These are phyloP conservation scores for Fonsecaea pugnacius DNA, from an alignment of 2,329 filamentous ascomycete genomes.

Conservation along the genomic window DNA sequence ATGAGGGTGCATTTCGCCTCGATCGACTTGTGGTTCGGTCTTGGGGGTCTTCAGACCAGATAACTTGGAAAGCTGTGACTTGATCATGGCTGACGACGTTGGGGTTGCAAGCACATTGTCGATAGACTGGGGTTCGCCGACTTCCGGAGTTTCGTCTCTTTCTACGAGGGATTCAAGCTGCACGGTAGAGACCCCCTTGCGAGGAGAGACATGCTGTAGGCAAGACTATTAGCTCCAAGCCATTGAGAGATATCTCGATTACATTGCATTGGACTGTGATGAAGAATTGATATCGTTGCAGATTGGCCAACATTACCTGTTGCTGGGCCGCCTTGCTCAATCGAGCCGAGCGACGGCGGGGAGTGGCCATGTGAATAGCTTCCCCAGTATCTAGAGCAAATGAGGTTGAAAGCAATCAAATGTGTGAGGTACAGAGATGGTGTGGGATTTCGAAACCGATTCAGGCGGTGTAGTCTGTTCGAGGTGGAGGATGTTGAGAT, in stretches of 20 bases:
- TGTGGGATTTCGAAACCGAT: neutral
- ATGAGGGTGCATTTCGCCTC: slow-evolving; percentile 89
- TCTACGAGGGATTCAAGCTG: slow-evolving; percentile 54
- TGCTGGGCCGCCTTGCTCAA: slow-evolving; percentile 33
- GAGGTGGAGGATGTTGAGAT: slow-evolving; percentile 9
- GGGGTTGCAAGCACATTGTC: slow-evolving; percentile 43
- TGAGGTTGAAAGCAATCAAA: neutral
- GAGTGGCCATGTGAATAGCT: slow-evolving; percentile 26
- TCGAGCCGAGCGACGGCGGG: slow-evolving; percentile 35
- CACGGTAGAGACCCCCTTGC: slow-evolving; percentile 35
- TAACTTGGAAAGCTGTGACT: slow-evolving; percentile 43
- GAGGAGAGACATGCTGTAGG: slow-evolving; percentile 28
- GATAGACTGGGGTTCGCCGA: slow-evolving; percentile 39
- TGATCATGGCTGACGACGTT: slow-evolving; percentile 40
- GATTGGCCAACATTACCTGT: slow-evolving; percentile 30
- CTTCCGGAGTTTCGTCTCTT: slow-evolving; percentile 50
- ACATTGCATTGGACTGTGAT: slow-evolving; percentile 2
- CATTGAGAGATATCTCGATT: neutral
- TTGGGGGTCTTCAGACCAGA: slow-evolving; percentile 61
- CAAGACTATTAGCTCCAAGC: slow-evolving; percentile 22
- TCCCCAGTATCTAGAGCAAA: neutral
- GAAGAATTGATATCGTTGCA: neutral
- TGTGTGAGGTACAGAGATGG: neutral
- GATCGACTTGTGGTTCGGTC: slow-evolving; percentile 69
- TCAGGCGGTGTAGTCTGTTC: slow-evolving; percentile 1